phyloP scores from a whole-genome alignment of 768 basidiomycete species.

The Termitomyces titanicus region DNA sequence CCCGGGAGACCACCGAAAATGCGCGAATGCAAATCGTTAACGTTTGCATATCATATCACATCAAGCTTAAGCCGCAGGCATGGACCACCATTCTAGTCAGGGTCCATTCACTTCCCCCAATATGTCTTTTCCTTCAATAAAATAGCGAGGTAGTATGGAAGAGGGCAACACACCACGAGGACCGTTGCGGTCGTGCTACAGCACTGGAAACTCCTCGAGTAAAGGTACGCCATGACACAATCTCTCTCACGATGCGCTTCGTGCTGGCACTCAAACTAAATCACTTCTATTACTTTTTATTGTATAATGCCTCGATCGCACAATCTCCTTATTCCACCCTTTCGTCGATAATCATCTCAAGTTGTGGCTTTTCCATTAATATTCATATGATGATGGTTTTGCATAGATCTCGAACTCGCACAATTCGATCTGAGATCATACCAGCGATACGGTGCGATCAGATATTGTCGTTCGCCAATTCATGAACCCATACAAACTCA shows the following conservation, averaged over 20 bases:
- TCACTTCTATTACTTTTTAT: neutral
- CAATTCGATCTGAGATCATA: conserved; percentile 4
- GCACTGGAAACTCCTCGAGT: neutral
- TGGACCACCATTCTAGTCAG: too few relatives aligned
- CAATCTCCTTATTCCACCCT: conserved; percentile 3
- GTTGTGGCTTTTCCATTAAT: neutral
- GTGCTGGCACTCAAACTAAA: too few relatives aligned
- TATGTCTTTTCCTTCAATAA: conserved; percentile 3
- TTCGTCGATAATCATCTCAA: conserved; percentile 16
- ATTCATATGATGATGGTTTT: neutral
- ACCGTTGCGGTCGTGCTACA: neutral
- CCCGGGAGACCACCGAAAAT: neutral
- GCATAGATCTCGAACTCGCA: conserved; percentile 8
- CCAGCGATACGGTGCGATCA: conserved; percentile 1
- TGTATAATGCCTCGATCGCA: neutral
- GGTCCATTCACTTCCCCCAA: too few relatives aligned
- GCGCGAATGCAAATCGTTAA: neutral
- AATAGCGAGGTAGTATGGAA: neutral
- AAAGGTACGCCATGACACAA: neutral
- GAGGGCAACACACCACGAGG: neutral
- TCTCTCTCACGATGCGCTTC: too few relatives aligned
- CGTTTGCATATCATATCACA: neutral
- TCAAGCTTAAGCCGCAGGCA: neutral
- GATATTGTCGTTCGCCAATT: neutral
- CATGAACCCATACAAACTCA: neutral